Evolutionary conservation across 768 basidiomycete genomes (phyloP).

Genomic region (Ephemerocybe angulata): DNA sequence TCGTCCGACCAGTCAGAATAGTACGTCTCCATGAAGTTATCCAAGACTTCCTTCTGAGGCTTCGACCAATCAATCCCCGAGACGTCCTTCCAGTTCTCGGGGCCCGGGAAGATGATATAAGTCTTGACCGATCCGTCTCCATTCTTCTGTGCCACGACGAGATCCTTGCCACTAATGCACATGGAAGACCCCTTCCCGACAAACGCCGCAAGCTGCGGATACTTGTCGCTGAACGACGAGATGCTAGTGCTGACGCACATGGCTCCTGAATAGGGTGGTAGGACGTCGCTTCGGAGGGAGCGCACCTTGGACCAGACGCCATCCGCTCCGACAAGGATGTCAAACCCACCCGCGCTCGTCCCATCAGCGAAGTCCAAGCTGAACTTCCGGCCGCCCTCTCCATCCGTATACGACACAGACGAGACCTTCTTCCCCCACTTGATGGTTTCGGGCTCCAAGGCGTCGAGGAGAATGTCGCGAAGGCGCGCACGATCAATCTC

Average conservation of each 20-base stretch:
- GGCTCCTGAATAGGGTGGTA: constrained; percentile 32
- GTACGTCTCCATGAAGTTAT: neutral
- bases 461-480: constrained; percentile 22
- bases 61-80: neutral
- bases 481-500: constrained; percentile 25
- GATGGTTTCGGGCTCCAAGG: constrained; percentile 16
- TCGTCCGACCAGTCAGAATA: neutral
- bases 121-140: constrained; percentile 4
- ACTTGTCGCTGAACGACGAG: constrained; percentile 9
- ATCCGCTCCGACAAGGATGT: constrained; percentile 25
- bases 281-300: constrained; percentile 23
- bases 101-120: neutral
- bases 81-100: neutral
- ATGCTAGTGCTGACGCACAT: constrained; percentile 16
- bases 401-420: constrained; percentile 9
- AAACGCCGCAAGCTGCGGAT: constrained; percentile 20
- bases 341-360: constrained; percentile 12
- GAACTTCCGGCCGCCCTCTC: constrained; percentile 9
- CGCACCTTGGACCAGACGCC: constrained; percentile 38
- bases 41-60: neutral
- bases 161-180: constrained; percentile 20
- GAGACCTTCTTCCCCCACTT: constrained; percentile 20
- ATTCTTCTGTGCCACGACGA: constrained; percentile 31
- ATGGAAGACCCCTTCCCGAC: constrained; percentile 28
- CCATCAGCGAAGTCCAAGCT: constrained; percentile 12